Conservation (phyloP, 768 basidiomycete species). For the Cyathus striatus region DNA sequence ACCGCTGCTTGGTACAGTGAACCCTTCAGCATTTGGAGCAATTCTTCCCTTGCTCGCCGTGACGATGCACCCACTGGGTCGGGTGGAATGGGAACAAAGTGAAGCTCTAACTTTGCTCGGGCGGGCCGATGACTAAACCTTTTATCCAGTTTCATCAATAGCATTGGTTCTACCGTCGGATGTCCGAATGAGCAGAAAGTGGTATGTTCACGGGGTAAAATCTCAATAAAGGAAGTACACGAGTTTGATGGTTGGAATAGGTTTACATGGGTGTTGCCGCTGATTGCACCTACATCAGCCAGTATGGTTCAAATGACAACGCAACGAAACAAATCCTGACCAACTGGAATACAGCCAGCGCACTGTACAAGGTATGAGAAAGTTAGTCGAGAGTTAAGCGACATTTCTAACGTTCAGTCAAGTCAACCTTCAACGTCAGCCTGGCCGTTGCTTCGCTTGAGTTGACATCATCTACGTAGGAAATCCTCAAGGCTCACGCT, state of each 20-base stretch:
- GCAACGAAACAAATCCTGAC: constrained; percentile 74
- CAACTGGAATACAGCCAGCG: constrained; percentile 75
- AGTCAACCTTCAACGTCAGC: constrained; percentile 78
- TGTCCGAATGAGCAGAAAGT: constrained; percentile 73
- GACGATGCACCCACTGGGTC: constrained; percentile 55
- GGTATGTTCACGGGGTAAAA: too few species aligned
- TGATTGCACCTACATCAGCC: constrained; percentile 72
- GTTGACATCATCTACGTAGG: too few species aligned
- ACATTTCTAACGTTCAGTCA: constrained; percentile 7
- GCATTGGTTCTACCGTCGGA: constrained; percentile 65
- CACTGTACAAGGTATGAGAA: constrained; percentile 55
- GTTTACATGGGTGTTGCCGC: constrained; percentile 85
- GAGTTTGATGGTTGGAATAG: constrained; percentile 18
- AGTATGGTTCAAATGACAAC: constrained; percentile 57
- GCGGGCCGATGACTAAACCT: too few species aligned
- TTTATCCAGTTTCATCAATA: constrained; percentile 53
- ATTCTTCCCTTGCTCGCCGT: constrained; percentile 34
- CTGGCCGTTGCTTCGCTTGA: constrained; percentile 79
- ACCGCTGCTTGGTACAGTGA: constrained; percentile 41
- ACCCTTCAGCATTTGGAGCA: constrained; percentile 28
- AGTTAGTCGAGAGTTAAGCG: not conserved
- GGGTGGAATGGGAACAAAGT: constrained; percentile 52
- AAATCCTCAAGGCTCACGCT: too few species aligned
- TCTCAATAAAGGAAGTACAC: not conserved
- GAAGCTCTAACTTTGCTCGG: too few species aligned